phyloP scores from a whole-genome alignment of 2,329 filamentous ascomycete genomes.

The Aurifilum marmelostoma region DNA sequence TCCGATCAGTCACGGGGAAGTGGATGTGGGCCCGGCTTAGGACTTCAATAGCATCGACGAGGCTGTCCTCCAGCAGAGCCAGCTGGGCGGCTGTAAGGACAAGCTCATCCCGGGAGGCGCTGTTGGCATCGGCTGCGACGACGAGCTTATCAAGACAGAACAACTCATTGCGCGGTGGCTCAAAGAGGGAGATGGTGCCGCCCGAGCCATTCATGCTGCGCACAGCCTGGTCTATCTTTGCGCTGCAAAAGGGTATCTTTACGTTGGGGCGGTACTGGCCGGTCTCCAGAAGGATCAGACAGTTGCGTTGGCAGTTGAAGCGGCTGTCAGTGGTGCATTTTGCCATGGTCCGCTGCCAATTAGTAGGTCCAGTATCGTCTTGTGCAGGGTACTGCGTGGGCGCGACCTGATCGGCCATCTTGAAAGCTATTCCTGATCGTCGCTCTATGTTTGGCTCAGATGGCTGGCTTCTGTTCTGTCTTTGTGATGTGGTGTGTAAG shows the following conservation, averaged over 20 bases:
- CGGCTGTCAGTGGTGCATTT: too few relatives aligned
- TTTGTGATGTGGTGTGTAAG: too few relatives aligned
- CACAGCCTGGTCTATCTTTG: not conserved
- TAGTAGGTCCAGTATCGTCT: too few relatives aligned
- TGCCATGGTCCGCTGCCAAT: too few relatives aligned
- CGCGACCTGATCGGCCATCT: not conserved
- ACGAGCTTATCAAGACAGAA: not conserved
- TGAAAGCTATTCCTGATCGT: not conserved
- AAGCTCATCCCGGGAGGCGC: too few relatives aligned
- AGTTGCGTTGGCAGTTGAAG: not conserved
- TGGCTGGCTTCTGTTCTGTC: too few relatives aligned
- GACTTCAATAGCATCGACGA: not conserved
- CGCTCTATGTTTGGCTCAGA: not conserved
- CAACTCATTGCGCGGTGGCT: not conserved
- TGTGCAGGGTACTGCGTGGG: too few relatives aligned
- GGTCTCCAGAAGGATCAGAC: not conserved
- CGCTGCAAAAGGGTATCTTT: not conserved
- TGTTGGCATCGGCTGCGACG: too few relatives aligned
- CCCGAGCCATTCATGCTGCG: too few relatives aligned
- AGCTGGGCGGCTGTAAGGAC: not conserved
- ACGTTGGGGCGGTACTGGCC: not conserved
- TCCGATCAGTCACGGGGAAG: not conserved
- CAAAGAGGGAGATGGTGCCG: not conserved
- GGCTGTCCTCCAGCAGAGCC: not conserved
- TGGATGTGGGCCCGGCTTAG: not conserved